Base-by-base conservation (phyloP, 2,329 filamentous ascomycete species). In the Pseudogymnoascus sp. region DNA sequence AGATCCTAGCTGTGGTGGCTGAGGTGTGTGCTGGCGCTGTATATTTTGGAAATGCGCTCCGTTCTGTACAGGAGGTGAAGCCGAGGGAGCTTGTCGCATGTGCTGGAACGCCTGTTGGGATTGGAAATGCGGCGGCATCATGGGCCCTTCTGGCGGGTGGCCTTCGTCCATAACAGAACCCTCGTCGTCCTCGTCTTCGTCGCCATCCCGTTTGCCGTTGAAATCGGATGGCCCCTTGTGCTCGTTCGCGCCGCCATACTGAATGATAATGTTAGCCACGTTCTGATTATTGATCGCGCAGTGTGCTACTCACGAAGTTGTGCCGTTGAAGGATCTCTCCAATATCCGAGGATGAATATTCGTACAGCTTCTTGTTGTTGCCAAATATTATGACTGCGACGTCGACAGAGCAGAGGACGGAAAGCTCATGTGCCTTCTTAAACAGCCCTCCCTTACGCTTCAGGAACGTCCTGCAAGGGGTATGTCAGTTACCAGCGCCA, bases 351-450 rank as follows among this genome's bases (percentile, higher is more conserved):
- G 93, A 98, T 11, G 93, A 98, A 76, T 96, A 99, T 77, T 99
- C 92, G 77, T 98, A 97, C 26, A 99, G 84, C 79, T 98, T 98
- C 83, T 98, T 99, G 78, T 99, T 99, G 78, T 91, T 93, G 67
- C 93, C 93, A 74, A 98, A 98, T 72, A 99, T 97, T 76, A 99
- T 95, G 72, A 99, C 95, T 41, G 95, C 95, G 69, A 99, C 95
- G 76, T 99, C 95, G 75, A 99, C 95, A 40, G 93, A 97, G 77
- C 95, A 99, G 67, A 99, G 88, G 56, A 99, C 95, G 61, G 93
- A 96, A 61, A 99, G 84, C 83, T 99, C 95, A 76, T 99, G 93
- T 62, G 95, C 95, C 85, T 99, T 99, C 82, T 99, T 99, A 84
- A 99, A 99, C 60, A 99, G 82, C 72, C 95, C 95, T 71, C 93